A percentile compares a stretch with the other conserved stretches of the same genome.
These are phyloP conservation scores for Cyclotella cryptica DNA, from an alignment of 108 stramenopile genomes.

Conservation along the genomic window DNA sequence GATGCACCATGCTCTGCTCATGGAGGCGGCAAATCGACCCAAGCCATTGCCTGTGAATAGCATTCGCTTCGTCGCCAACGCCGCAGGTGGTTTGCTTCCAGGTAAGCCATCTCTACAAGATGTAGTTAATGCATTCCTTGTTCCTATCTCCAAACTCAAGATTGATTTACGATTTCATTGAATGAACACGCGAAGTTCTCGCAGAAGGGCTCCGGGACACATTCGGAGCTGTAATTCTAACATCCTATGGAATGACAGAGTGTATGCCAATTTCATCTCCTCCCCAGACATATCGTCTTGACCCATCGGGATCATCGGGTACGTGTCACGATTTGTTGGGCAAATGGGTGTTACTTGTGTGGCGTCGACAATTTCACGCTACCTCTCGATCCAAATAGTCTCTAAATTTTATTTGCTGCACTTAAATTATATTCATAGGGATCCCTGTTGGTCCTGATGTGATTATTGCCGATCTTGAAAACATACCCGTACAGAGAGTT, in stretches of 20 bases:
- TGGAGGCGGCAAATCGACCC: conserved; percentile 38
- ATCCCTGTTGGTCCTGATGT: conserved; percentile 10
- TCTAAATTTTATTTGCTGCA: too few species aligned
- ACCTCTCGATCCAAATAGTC: too few species aligned
- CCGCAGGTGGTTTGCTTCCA: conserved; percentile 71
- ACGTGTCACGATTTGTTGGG: not conserved
- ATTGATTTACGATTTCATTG: not conserved
- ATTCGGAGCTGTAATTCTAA: conserved; percentile 50
- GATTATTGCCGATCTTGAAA: not conserved
- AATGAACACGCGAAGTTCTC: conserved; percentile 8
- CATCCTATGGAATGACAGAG: conserved; percentile 82
- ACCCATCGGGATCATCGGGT: conserved; percentile 59
- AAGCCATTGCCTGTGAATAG: conserved; percentile 4
- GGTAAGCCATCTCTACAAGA: conserved; percentile 9
- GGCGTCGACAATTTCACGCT: too few species aligned
- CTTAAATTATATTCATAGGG: not conserved
- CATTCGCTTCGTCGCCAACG: conserved; percentile 76
- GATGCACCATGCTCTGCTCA: conserved; percentile 68
- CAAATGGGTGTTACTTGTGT: too few species aligned
- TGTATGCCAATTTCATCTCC: conserved; percentile 81
- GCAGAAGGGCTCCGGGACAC: conserved; percentile 53
- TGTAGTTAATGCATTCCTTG: not conserved
- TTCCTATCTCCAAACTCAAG: not conserved
- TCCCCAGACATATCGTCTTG: conserved; percentile 60
- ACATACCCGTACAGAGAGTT: not conserved